Conservation (phyloP, 1,139 yeast species). For the Pichiaceae sp. region DNA sequence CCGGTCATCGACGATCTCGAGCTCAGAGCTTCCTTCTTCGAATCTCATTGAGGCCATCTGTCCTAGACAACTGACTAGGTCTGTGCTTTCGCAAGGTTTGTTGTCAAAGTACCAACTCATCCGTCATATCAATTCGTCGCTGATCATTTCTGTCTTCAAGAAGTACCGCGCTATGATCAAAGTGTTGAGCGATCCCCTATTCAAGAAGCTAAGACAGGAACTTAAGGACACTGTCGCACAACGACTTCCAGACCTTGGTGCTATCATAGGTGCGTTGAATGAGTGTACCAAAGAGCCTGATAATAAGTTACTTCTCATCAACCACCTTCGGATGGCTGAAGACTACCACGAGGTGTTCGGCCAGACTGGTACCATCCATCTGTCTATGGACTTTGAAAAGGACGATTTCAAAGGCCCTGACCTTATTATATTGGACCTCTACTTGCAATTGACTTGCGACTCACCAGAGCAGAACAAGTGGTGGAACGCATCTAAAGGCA, state of each 20-base stretch:
- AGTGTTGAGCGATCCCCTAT: conserved; percentile 28
- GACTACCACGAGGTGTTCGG: conserved; percentile 11
- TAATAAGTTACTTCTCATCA: conserved; percentile 31
- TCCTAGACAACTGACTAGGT: conserved; percentile 59
- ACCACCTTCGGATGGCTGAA: conserved; percentile 16
- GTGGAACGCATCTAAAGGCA: conserved; percentile 19
- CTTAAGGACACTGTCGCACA: conserved; percentile 28
- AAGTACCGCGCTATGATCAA: conserved; percentile 37
- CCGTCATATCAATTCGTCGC: conserved; percentile 56
- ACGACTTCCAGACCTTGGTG: conserved; percentile 42
- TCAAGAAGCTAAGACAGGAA: conserved; percentile 25
- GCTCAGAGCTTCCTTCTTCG: conserved; percentile 4
- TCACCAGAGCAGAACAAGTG: conserved; percentile 19
- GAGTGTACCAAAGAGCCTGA: conserved; percentile 27
- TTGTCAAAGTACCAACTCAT: conserved; percentile 47
- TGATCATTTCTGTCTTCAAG: conserved; percentile 45
- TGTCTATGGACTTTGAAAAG: conserved; percentile 10
- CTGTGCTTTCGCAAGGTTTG: conserved; percentile 51
- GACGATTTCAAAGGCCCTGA: conserved; percentile 37
- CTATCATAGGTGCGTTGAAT: conserved; percentile 29
- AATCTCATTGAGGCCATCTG: conserved; percentile 41
- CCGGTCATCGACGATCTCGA: conserved; percentile 1
- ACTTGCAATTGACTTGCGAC: conserved; percentile 21
- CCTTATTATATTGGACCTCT: conserved; percentile 43
- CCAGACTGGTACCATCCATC: conserved; percentile 9